Percentiles rank a stretch among this genome's conserved stretches.
phyloP scores from a whole-genome alignment of 352 stramenopile species.

The Pythium brassicae region DNA sequence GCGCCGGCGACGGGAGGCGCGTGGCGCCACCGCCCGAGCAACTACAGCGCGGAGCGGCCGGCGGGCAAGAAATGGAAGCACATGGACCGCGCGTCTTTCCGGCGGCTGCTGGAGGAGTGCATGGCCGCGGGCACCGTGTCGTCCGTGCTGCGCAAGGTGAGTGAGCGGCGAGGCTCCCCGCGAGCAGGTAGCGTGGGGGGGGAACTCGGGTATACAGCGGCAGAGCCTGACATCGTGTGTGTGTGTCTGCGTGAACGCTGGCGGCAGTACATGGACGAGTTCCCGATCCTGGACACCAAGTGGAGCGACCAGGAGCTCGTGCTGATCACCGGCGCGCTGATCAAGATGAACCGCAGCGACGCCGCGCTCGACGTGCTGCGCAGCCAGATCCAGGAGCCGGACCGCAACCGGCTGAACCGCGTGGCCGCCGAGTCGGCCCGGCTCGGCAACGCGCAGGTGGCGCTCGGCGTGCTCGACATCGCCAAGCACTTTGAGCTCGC shows the following conservation, averaged over 20 bases:
- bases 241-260: not conserved
- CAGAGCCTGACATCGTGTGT: not conserved
- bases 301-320: slow-evolving; percentile 76
- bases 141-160: slow-evolving; percentile 43
- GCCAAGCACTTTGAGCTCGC: slow-evolving; percentile 56
- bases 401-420: slow-evolving; percentile 59
- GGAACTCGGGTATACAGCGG: no score
- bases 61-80: slow-evolving; percentile 36
- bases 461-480: slow-evolving; percentile 69
- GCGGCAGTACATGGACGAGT: slow-evolving; percentile 60
- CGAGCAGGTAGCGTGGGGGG: no score
- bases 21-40: slow-evolving; percentile 18
- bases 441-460: slow-evolving; percentile 58
- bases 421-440: slow-evolving; percentile 63
- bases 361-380: slow-evolving; percentile 51
- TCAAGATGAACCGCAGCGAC: slow-evolving; percentile 67
- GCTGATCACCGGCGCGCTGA: slow-evolving; percentile 64
- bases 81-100: slow-evolving; percentile 63
- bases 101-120: slow-evolving; percentile 50
- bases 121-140: slow-evolving; percentile 51
- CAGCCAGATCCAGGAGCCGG: slow-evolving; percentile 45
- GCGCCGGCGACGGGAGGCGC: not conserved
- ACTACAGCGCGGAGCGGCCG: slow-evolving; percentile 17
- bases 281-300: slow-evolving; percentile 48
- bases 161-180: no score